Evolutionary conservation across 2,329 filamentous ascomycete species (phyloP).

Genomic region (Neocatenulostroma microsporum): DNA sequence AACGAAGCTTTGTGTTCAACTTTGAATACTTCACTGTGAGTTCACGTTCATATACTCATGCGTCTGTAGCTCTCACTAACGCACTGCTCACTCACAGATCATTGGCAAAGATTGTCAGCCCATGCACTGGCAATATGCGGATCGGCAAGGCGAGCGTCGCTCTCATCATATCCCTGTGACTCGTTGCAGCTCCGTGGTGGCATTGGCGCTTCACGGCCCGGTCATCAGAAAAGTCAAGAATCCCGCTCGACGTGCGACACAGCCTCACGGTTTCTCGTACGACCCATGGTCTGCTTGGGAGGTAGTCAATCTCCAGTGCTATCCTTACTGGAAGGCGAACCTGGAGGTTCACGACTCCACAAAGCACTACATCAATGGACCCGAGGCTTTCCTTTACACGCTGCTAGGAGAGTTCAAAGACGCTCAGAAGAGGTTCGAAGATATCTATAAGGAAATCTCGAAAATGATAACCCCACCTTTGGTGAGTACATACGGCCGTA

Average conservation of each 20-base stretch:
- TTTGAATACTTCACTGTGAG: conserved; percentile 56
- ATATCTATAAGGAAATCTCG: conserved; percentile 51
- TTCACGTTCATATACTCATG: background rate
- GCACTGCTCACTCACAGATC: too few species aligned
- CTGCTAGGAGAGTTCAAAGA: conserved; percentile 54
- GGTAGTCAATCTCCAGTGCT: conserved; percentile 51
- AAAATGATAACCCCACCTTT: conserved; percentile 53
- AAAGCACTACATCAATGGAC: conserved; percentile 53
- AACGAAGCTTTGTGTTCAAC: conserved; percentile 53
- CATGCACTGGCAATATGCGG: conserved; percentile 53
- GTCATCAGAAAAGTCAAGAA: conserved; percentile 45
- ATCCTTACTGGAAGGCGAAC: conserved; percentile 51
- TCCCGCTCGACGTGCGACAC: conserved; percentile 42
- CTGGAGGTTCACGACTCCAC: conserved; percentile 49
- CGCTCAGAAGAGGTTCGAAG: conserved; percentile 50
- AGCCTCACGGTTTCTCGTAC: conserved; percentile 47
- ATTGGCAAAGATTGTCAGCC: conserved; percentile 50
- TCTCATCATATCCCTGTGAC: conserved; percentile 50
- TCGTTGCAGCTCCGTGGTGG: conserved; percentile 53
- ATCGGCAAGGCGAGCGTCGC: conserved; percentile 35
- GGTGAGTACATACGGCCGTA: too few species aligned
- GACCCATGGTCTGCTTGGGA: conserved; percentile 56
- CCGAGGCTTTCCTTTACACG: conserved; percentile 54
- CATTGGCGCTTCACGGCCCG: conserved; percentile 48
- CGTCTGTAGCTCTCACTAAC: too few species aligned